phyloP scores from a whole-genome alignment of 768 basidiomycete genomes.

The Hericium rajendrae region DNA sequence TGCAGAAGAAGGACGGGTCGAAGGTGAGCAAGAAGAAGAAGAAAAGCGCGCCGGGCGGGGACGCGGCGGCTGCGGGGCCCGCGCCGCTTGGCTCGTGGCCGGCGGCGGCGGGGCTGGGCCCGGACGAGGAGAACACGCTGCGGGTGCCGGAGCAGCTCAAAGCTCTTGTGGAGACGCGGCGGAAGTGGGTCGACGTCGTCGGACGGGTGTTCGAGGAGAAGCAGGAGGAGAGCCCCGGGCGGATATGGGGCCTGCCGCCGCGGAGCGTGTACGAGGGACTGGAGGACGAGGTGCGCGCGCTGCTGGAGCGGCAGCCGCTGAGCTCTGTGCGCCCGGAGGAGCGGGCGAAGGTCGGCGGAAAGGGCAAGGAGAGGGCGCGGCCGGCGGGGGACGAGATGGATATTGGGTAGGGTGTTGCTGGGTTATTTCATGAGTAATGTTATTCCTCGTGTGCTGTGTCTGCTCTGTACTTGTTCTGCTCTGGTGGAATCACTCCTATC shows the following conservation, averaged over 20 bases:
- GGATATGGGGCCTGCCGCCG: constrained; percentile 71
- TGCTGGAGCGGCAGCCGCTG: constrained; percentile 16
- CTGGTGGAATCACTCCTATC: not conserved
- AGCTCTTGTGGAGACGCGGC: constrained; percentile 65
- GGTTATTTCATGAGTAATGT: not conserved
- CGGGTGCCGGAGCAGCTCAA: constrained; percentile 58
- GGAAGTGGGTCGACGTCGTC: constrained; percentile 70
- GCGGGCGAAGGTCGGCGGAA: constrained; percentile 19
- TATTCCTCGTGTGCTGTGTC: constrained; percentile 4
- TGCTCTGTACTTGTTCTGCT: not conserved
- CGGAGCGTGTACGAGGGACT: constrained; percentile 69
- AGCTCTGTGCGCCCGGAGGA: constrained; percentile 17
- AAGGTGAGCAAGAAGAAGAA: constrained; percentile 72
- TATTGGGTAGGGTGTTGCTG: constrained; percentile 34
- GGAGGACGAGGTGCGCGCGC: constrained; percentile 48
- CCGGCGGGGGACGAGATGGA: constrained; percentile 57
- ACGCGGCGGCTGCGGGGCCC: constrained; percentile 9
- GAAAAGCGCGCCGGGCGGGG: constrained; percentile 22
- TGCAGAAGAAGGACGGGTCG: constrained; percentile 73
- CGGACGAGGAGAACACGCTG: constrained; percentile 56
- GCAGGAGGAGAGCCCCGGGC: constrained; percentile 51
- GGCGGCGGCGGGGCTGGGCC: constrained; percentile 59
- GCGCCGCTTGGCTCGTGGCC: constrained; percentile 48
- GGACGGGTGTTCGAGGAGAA: constrained; percentile 70
- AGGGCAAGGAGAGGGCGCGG: constrained; percentile 47